Evolutionary conservation across 495 filamentous ascomycete species (phyloP).

Genomic region (Neurospora terricola): DNA sequence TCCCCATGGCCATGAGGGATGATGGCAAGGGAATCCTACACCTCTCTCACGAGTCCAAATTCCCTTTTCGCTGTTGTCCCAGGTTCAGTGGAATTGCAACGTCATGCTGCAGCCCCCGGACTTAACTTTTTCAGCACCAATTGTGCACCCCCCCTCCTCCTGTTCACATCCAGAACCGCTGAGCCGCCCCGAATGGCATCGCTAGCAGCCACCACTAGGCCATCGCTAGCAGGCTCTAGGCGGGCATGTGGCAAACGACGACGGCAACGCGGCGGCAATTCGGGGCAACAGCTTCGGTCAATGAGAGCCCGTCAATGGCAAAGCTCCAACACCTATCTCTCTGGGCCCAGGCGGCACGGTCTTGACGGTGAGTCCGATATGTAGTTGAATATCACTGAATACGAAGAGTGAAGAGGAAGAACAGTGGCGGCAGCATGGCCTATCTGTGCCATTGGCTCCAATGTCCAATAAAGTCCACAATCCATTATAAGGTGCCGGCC

Average conservation of each 20-base stretch:
- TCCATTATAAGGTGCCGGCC: neutral
- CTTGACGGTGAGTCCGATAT: neutral
- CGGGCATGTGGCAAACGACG: neutral
- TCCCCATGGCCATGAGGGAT: neutral
- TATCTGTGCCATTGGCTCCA: neutral
- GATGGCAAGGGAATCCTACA: neutral
- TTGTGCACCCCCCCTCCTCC: neutral
- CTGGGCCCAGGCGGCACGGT: neutral
- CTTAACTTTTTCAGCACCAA: neutral
- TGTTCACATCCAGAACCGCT: neutral
- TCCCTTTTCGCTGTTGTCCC: neutral
- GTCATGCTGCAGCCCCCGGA: neutral
- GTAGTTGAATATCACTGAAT: neutral
- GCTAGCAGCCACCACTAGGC: neutral
- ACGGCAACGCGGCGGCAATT: neutral
- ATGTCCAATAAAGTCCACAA: neutral
- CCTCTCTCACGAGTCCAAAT: neutral
- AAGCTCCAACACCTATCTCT: neutral
- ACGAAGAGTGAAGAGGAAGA: neutral
- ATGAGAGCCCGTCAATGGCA: neutral
- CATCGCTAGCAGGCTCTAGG: neutral
- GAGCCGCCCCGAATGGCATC: neutral
- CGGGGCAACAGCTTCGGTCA: neutral
- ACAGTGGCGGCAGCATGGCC: neutral
- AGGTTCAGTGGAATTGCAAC: neutral